Evolutionary conservation across 176 grass and related monocot species (phyloP).

Genomic region (Olyra latifolia): DNA sequence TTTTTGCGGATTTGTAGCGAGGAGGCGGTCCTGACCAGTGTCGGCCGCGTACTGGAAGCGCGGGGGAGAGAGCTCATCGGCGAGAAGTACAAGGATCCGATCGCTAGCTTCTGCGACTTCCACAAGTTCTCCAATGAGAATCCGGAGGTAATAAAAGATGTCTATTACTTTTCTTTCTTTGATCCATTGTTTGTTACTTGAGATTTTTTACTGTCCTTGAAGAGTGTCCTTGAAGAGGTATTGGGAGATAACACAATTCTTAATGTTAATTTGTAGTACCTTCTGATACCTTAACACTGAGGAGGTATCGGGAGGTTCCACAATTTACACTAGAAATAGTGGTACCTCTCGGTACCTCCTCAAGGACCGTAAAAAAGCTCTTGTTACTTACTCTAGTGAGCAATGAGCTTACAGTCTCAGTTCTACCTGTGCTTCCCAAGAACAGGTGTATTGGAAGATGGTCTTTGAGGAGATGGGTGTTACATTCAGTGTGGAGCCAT

Average conservation of each 20-base stretch:
- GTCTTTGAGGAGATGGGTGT: constrained; percentile 84
- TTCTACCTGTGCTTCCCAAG: neutral
- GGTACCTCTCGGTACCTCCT: too few species aligned
- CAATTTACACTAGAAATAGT: too few species aligned
- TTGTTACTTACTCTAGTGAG: neutral
- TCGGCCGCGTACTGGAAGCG: constrained; percentile 70
- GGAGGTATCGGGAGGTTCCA: too few species aligned
- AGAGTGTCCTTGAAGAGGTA: too few species aligned
- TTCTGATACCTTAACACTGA: too few species aligned
- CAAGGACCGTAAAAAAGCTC: too few species aligned
- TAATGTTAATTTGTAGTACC: too few species aligned
- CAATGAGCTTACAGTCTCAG: neutral
- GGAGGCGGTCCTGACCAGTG: constrained; percentile 62
- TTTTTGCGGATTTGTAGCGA: constrained; percentile 20
- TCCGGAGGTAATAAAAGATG: constrained; percentile 58
- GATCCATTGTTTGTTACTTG: neutral
- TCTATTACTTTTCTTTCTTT: neutral
- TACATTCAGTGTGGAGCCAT: constrained; percentile 56
- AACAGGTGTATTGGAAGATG: constrained; percentile 81
- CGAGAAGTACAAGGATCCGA: constrained; percentile 62
- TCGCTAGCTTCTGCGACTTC: constrained; percentile 69
- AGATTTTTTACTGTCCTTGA: too few species aligned
- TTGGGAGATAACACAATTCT: too few species aligned
- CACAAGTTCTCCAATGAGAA: constrained; percentile 72
- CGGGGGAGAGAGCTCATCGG: constrained; percentile 69